phyloP scores from a whole-genome alignment of 805 yeast species.

The Suhomyces faveliae region DNA sequence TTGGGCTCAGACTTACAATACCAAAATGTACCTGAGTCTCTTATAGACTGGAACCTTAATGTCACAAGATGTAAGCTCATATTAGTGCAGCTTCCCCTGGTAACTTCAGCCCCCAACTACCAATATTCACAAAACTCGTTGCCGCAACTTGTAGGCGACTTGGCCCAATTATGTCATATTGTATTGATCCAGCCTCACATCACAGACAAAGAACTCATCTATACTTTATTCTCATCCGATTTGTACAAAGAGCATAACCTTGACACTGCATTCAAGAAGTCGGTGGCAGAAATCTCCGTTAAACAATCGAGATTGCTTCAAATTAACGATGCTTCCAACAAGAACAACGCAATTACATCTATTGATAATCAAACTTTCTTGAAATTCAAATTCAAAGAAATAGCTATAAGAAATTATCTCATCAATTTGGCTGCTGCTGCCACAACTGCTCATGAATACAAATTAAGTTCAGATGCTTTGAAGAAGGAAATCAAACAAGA shows the following conservation, averaged over 20 bases:
- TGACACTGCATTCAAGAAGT: conserved; percentile 42
- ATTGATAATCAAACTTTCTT: conserved; percentile 29
- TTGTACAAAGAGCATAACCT: conserved; percentile 50
- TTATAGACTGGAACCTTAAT: conserved; percentile 54
- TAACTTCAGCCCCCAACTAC: conserved; percentile 37
- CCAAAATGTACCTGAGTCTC: conserved; percentile 39
- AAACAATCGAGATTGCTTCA: conserved; percentile 45
- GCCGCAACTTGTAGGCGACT: conserved; percentile 43
- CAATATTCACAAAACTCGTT: conserved; percentile 30
- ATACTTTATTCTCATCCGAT: conserved; percentile 40
- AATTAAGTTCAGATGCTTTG: conserved; percentile 35
- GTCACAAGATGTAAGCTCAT: conserved; percentile 49
- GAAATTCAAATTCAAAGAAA: conserved; percentile 39
- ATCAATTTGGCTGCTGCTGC: conserved; percentile 56
- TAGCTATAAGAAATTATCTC: conserved; percentile 49
- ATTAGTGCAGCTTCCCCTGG: conserved; percentile 37
- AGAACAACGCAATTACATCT: conserved; percentile 28
- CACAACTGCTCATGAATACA: conserved; percentile 52
- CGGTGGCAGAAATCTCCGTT: conserved; percentile 51
- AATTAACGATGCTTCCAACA: conserved; percentile 23
- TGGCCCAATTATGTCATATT: conserved; percentile 40
- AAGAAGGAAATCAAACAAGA: conserved; percentile 24
- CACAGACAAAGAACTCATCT: conserved; percentile 42
- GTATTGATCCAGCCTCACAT: conserved; percentile 40
- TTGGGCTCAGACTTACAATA: conserved; percentile 40